Percentiles rank a stretch among this genome's conserved stretches.
These are phyloP conservation scores for Diaporthe australafricana DNA, from an alignment of 2,329 filamentous ascomycete species.

Conservation along the genomic window DNA sequence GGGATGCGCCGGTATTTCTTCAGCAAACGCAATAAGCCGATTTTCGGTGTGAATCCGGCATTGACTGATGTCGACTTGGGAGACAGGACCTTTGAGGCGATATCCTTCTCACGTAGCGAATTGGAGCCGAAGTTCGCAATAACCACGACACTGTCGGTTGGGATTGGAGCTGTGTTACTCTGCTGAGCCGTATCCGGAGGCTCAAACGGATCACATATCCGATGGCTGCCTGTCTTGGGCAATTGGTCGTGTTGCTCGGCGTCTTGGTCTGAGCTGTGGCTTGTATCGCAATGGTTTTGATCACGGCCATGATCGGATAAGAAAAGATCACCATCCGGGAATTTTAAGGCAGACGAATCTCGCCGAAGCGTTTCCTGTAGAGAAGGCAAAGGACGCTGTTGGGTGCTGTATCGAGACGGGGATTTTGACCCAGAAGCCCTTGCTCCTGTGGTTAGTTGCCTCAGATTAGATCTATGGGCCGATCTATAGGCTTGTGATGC, in stretches of 20 bases:
- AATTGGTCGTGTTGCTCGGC: not conserved
- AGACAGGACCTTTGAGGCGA: not conserved
- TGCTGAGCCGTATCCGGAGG: not conserved
- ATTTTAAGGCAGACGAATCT: not conserved
- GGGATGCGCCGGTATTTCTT: not conserved
- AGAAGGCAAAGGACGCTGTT: not conserved
- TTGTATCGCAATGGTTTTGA: not conserved
- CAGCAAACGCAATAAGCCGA: not conserved
- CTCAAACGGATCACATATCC: not conserved
- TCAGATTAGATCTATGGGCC: not conserved
- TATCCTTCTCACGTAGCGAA: not conserved
- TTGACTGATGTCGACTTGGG: not conserved
- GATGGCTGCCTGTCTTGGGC: not conserved
- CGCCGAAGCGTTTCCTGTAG: not conserved
- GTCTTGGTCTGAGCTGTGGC: not conserved
- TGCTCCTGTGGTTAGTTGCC: not conserved
- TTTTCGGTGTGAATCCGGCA: not conserved
- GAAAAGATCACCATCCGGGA: not conserved
- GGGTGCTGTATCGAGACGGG: not conserved
- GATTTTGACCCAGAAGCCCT: not conserved
- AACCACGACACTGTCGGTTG: not conserved
- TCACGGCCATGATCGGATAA: not conserved
- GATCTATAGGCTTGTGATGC: not conserved
- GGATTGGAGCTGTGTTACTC: not conserved
- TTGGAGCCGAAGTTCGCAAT: not conserved